These are phyloP conservation scores for Leucocoprinus leucothites DNA, from an alignment of 768 basidiomycete species.

Conservation along the genomic window DNA sequence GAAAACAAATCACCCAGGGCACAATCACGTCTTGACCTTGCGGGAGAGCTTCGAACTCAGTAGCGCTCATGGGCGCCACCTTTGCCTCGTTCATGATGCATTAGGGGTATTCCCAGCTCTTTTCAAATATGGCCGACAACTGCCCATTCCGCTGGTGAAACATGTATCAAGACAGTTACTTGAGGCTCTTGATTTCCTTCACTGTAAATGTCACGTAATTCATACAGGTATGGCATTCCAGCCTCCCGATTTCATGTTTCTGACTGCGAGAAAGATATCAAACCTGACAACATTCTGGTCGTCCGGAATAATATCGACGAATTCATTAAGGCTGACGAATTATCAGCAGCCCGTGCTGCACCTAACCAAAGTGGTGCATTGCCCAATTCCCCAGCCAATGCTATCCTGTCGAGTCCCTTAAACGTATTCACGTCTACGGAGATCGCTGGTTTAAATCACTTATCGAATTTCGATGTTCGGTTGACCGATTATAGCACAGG, in stretches of 20 bases:
- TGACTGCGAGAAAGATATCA: slow-evolving; percentile 34
- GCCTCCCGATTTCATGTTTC: slow-evolving; percentile 52
- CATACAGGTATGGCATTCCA: slow-evolving; percentile 57
- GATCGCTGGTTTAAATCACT: neutral
- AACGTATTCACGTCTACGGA: neutral
- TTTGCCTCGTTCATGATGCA: slow-evolving; percentile 83
- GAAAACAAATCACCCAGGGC: slow-evolving; percentile 36
- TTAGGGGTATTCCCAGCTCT: slow-evolving; percentile 75
- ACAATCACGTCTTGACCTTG: slow-evolving; percentile 68
- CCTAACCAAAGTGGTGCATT: neutral
- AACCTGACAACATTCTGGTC: slow-evolving; percentile 18
- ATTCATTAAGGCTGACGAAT: neutral
- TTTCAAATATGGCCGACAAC: slow-evolving; percentile 40
- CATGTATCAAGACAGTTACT: slow-evolving; percentile 55
- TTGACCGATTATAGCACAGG: slow-evolving; percentile 16
- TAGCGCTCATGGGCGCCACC: slow-evolving; percentile 75
- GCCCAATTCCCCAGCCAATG: neutral
- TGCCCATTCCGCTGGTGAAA: slow-evolving; percentile 35
- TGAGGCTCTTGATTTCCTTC: slow-evolving; percentile 51
- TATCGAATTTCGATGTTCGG: slow-evolving; percentile 10
- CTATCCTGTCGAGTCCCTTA: neutral
- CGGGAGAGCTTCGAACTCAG: slow-evolving; percentile 76
- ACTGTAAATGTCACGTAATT: slow-evolving; percentile 50
- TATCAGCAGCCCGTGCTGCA: neutral
- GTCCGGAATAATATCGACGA: neutral